These are phyloP conservation scores for Penicillium tannophilum DNA, from an alignment of 495 filamentous ascomycete species.

Conservation along the genomic window DNA sequence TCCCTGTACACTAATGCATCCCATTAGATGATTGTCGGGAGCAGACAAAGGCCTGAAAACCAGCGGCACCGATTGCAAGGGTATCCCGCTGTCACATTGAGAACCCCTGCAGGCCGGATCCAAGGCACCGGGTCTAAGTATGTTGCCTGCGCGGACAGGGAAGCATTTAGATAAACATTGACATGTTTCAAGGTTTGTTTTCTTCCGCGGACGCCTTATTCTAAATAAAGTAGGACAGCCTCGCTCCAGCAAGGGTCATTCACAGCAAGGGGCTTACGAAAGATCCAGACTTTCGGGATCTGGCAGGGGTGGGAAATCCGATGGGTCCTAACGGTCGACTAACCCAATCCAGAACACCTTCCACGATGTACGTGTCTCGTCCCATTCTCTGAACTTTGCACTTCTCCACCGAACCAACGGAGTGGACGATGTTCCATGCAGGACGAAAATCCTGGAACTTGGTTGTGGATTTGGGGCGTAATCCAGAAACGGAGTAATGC, in stretches of 20 bases:
- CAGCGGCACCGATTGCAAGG: background rate
- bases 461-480: background rate
- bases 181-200: background rate
- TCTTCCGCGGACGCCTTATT: background rate
- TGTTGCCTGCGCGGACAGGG: background rate
- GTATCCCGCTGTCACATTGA: background rate
- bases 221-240: background rate
- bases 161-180: background rate
- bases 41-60: background rate
- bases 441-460: background rate
- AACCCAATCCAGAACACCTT: conserved; percentile 14
- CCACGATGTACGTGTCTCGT: background rate
- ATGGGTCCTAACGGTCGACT: conserved; percentile 28
- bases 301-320: background rate
- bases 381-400: background rate
- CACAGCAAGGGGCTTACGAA: background rate
- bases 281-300: background rate
- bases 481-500: conserved; percentile 1
- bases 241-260: background rate
- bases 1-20: background rate
- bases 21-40: no score
- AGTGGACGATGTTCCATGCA: background rate
- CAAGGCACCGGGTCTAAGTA: background rate
- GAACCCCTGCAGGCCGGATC: background rate
- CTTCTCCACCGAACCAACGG: background rate